Evolutionary conservation across 1,139 yeast species (phyloP).

Genomic region (Pichia sp.): DNA sequence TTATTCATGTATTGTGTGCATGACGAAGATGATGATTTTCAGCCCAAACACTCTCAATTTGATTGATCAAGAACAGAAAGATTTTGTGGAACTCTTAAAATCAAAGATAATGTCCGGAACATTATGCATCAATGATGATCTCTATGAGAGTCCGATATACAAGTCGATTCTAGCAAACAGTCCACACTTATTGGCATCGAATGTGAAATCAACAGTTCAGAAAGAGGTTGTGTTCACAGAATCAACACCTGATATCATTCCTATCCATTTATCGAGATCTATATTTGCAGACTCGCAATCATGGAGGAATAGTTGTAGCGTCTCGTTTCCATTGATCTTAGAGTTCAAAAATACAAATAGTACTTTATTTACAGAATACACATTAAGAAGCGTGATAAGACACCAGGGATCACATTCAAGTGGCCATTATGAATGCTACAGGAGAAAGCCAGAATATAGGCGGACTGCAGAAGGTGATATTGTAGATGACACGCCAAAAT

Average conservation of each 20-base stretch:
- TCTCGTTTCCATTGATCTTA: slow-evolving; percentile 35
- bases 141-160: slow-evolving; percentile 30
- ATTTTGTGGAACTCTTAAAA: slow-evolving; percentile 14
- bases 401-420: slow-evolving; percentile 86
- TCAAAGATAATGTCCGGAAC: slow-evolving; percentile 14
- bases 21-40: not conserved
- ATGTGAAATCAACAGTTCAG: slow-evolving; percentile 54
- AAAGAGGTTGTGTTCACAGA: slow-evolving; percentile 54
- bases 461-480: slow-evolving; percentile 27
- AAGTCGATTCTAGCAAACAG: slow-evolving; percentile 42
- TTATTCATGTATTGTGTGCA: slow-evolving; percentile 71
- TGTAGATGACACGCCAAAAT: not conserved
- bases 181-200: slow-evolving; percentile 16
- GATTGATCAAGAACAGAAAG: slow-evolving; percentile 15
- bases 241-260: slow-evolving; percentile 56
- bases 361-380: too few species aligned
- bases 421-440: slow-evolving; percentile 86
- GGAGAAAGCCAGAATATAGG: slow-evolving; percentile 57
- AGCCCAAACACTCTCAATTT: slow-evolving; percentile 4
- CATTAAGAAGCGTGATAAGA: slow-evolving; percentile 63
- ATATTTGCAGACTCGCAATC: slow-evolving; percentile 65
- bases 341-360: slow-evolving; percentile 33
- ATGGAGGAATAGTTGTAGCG: slow-evolving; percentile 70
- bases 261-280: slow-evolving; percentile 79
- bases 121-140: slow-evolving; percentile 56